These are phyloP conservation scores for Paraglomus brasilianum DNA, from an alignment of 192 early-diverging fungal genomes.

Conservation along the genomic window DNA sequence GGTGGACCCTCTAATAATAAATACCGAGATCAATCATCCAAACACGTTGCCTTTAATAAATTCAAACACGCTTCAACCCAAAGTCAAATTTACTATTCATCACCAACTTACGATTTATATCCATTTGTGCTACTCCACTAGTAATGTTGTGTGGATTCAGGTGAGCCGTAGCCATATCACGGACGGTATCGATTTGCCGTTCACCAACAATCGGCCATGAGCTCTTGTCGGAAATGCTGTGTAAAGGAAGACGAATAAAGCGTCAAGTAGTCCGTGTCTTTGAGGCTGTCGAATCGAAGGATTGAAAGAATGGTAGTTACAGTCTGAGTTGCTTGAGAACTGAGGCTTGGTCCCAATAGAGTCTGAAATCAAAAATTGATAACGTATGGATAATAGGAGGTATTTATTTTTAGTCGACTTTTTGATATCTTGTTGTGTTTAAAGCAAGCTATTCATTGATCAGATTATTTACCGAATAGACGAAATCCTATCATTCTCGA, in stretches of 20 bases:
- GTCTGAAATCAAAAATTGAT: neutral
- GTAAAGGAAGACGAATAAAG: neutral
- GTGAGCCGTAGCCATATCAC: slow-evolving; percentile 33
- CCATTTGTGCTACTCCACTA: slow-evolving; percentile 26
- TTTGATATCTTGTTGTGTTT: too few species aligned
- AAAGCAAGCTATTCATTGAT: neutral
- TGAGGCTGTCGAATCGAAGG: neutral
- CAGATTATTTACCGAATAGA: slow-evolving; percentile 6
- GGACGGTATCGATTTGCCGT: slow-evolving; percentile 39
- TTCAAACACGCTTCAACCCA: neutral
- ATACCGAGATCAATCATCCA: too few species aligned
- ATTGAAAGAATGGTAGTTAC: slow-evolving; percentile 15
- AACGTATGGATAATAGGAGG: neutral
- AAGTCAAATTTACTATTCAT: too few species aligned
- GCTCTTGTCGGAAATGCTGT: slow-evolving; percentile 18
- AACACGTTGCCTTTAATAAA: too few species aligned
- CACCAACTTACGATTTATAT: neutral
- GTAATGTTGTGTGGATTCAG: slow-evolving; percentile 39
- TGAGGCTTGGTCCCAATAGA: slow-evolving; percentile 33
- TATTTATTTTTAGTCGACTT: too few species aligned
- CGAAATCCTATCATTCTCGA: slow-evolving; percentile 19
- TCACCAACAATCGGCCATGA: slow-evolving; percentile 44
- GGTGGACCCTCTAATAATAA: neutral
- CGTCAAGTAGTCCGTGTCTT: neutral
- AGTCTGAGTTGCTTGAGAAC: slow-evolving; percentile 29